A percentile compares a stretch with the other conserved stretches of the same genome.
Evolutionary conservation across 192 early-diverging fungal genomes (phyloP).

Genomic region (Entomortierella lignicola): DNA sequence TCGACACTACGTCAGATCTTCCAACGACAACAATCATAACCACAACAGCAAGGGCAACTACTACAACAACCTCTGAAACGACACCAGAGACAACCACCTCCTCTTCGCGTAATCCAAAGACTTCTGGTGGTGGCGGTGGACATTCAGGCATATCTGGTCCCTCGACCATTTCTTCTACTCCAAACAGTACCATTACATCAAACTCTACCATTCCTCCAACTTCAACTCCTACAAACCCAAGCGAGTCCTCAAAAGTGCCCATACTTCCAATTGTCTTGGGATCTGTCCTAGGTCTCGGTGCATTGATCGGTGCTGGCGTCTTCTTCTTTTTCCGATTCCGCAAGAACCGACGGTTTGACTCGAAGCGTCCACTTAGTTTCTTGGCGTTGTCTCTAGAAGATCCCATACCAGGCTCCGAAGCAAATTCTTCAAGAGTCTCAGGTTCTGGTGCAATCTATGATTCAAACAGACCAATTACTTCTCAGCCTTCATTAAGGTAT

Average conservation of each 20-base stretch:
- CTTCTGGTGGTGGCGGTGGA: neutral
- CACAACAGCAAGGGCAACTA: neutral
- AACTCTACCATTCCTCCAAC: conserved; percentile 17
- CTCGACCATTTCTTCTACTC: neutral
- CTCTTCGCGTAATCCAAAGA: neutral
- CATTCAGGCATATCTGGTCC: neutral
- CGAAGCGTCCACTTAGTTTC: conserved; percentile 46
- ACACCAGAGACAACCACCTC: neutral
- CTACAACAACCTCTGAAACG: neutral
- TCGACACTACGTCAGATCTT: neutral
- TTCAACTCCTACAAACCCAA: conserved; percentile 5
- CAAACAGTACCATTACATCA: neutral
- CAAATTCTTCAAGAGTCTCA: too few species aligned
- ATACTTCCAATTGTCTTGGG: conserved; percentile 46
- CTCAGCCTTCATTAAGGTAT: conserved; percentile 31
- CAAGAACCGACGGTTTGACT: conserved; percentile 33
- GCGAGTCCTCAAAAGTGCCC: conserved; percentile 7
- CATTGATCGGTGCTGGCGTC: conserved; percentile 14
- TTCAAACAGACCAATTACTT: conserved; percentile 27
- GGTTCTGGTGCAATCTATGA: conserved; percentile 21
- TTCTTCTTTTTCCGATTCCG: conserved; percentile 48
- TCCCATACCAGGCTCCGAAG: conserved; percentile 5
- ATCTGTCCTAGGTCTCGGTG: conserved; percentile 27
- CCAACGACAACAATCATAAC: conserved; percentile 7
- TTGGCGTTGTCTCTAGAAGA: conserved; percentile 41